Evolutionary conservation across 2,329 filamentous ascomycete genomes (phyloP), one percentile per base, ranked within the genome.

Genomic region (Fusarium multiceps): DNA sequence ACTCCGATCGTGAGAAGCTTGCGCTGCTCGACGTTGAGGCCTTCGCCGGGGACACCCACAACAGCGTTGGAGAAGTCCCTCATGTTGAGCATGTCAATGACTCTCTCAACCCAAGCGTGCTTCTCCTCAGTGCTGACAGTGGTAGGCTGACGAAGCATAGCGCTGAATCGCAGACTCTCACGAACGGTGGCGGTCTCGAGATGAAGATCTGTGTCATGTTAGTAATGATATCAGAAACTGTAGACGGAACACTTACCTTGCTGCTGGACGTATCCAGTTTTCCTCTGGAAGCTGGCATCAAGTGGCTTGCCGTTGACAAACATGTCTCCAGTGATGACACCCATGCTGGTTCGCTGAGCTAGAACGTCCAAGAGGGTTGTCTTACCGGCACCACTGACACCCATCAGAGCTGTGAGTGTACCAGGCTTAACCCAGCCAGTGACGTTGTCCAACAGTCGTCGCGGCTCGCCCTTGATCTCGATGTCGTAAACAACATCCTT

Each of bases 401-500:
- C 88, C 88, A 90, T 90, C 8, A 97, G 83, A 3, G 93, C 93
- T 5, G 93, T 97, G 34, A 97, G 81, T 2, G 92, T 97, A 30
- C 94, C 94, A 0, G 94, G 94, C 78, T 94, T 94, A 59, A 97
- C 93, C 92, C 93, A 97, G 8, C 94, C 94, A 71, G 92, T 89
- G 3, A 97, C 92, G 59, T 94, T 83, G 71, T 97, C 90, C 55
- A 97, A 80, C 64, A 97, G 77, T 20, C 91, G 86, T n/a, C 93
- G 87, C 2, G 85, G 81, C 68, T 93, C 87, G 2, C 85, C 85
- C 80, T 96, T 96, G 80, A 97, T 92, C 72, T 91, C 87, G 69
- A 89, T 86, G 21, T 89, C 85, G 59, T 87, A 97, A 69, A 89
- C 90, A 1, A 96, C 90, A 72, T 94, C 85, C 58, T 88, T 85